A percentile compares a stretch with the other conserved stretches of the same genome.
Conservation (phyloP, 2,329 filamentous ascomycete genomes). For the Xylaria sp. region DNA sequence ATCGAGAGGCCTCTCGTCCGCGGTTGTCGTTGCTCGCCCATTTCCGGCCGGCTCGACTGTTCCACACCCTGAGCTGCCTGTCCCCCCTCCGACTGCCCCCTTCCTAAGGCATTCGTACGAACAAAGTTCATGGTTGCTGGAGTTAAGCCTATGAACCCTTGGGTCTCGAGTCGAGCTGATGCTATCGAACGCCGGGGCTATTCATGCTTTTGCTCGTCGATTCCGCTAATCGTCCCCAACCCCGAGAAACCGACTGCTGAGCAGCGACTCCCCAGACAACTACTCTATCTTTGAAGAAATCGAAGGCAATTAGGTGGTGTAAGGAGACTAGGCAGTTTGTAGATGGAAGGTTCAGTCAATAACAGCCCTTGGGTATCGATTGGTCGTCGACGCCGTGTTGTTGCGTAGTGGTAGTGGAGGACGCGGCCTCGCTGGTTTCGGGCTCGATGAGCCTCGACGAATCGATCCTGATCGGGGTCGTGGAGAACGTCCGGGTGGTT, state of each 20-base stretch:
- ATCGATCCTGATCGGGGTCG: conserved; percentile 23
- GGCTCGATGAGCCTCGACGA: conserved; percentile 22
- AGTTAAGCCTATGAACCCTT: conserved; percentile 12
- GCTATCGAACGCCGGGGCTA: conserved; percentile 19
- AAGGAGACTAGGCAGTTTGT: conserved; percentile 10
- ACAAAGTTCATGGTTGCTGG: conserved; percentile 29
- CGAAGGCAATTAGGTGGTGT: conserved; percentile 9
- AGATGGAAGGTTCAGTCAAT: conserved; percentile 9
- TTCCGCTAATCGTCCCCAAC: conserved; percentile 1
- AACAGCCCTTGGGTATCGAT: conserved; percentile 2
- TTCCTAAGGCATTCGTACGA: conserved; percentile 24
- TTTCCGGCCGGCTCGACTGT: conserved; percentile 21
- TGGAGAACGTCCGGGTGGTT: conserved; percentile 17
- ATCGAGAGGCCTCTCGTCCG: conserved; percentile 22
- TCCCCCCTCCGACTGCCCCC: conserved; percentile 18
- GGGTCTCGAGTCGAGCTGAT: conserved; percentile 8
- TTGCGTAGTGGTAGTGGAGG: conserved; percentile 12
- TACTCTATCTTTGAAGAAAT: neutral
- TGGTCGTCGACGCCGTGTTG: conserved; percentile 11
- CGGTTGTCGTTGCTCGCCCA: conserved; percentile 23
- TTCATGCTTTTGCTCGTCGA: conserved; percentile 23
- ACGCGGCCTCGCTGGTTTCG: conserved; percentile 23
- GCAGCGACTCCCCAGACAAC: neutral
- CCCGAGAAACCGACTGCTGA: conserved; percentile 1
- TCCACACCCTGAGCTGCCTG: conserved; percentile 18